Percentiles rank a stretch among this genome's conserved stretches.
These are phyloP conservation scores for Podaxis sp. DNA, from an alignment of 768 basidiomycete species.

Conservation along the genomic window DNA sequence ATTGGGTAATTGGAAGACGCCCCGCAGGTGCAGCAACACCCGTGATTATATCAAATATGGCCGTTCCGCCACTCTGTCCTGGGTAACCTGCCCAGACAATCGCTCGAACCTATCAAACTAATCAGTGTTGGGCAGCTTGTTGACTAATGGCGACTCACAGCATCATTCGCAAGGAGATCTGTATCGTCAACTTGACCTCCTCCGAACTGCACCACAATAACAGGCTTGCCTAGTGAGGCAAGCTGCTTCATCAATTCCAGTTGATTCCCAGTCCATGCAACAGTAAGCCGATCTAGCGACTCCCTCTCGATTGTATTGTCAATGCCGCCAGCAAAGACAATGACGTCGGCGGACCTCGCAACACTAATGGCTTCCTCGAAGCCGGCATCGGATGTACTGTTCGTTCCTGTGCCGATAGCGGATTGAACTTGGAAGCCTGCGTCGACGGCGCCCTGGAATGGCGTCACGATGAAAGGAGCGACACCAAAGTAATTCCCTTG, in stretches of 20 bases:
- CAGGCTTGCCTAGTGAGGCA: slow-evolving; percentile 41
- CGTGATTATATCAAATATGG: slow-evolving; percentile 46
- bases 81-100: slow-evolving; percentile 57
- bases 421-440: slow-evolving; percentile 44
- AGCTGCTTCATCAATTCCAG: slow-evolving; percentile 44
- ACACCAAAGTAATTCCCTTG: slow-evolving; percentile 55
- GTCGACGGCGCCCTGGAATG: slow-evolving; percentile 41
- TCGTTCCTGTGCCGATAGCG: slow-evolving; percentile 36
- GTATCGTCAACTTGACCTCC: slow-evolving; percentile 53
- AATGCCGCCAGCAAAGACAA: slow-evolving; percentile 53
- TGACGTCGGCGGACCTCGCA: slow-evolving; percentile 42
- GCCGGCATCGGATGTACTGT: slow-evolving; percentile 32
- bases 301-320: slow-evolving; percentile 47
- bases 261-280: slow-evolving; percentile 55
- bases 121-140: not conserved
- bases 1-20: slow-evolving; percentile 50
- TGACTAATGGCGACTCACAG: slow-evolving; percentile 22
- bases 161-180: slow-evolving; percentile 37
- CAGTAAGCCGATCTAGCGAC: slow-evolving; percentile 38
- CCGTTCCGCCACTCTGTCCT: slow-evolving; percentile 50
- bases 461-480: slow-evolving; percentile 53
- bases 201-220: slow-evolving; percentile 52
- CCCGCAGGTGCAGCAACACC: slow-evolving; percentile 52
- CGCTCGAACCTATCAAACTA: slow-evolving; percentile 37
- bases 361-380: slow-evolving; percentile 50